Conservation (phyloP, 805 yeast genomes). For the Dipodascus geniculatus region DNA sequence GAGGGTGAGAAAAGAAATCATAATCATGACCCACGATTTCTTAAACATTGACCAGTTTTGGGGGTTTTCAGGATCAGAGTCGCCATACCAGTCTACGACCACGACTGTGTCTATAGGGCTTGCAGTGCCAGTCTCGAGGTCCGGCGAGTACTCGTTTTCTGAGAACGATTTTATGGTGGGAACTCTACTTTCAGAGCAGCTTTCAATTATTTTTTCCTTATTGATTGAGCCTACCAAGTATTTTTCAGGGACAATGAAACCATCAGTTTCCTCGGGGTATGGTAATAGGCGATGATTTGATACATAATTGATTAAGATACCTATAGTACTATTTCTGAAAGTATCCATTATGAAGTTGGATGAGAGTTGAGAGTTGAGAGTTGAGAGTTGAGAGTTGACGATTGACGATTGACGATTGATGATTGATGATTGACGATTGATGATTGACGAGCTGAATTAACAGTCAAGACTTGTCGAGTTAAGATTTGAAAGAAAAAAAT, state of each 20-base stretch:
- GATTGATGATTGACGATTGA: too few relatives aligned
- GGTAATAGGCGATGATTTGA: background rate
- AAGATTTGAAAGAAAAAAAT: background rate
- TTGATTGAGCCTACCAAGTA: background rate
- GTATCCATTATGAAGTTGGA: too few relatives aligned
- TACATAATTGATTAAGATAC: background rate
- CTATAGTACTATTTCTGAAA: background rate
- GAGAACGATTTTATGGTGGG: background rate
- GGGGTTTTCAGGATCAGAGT: conserved; percentile 42
- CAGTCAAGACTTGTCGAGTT: background rate
- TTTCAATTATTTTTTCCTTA: background rate
- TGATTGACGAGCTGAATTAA: background rate
- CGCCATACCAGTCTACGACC: conserved; percentile 14
- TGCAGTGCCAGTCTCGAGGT: background rate
- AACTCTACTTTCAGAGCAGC: background rate
- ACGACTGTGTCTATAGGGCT: background rate
- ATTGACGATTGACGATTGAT: too few relatives aligned
- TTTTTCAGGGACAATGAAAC: conserved; percentile 4
- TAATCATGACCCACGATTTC: conserved; percentile 29
- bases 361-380: too few relatives aligned
- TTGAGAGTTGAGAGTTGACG: too few relatives aligned
- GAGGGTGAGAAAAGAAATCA: conserved; percentile 32
- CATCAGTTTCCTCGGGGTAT: background rate
- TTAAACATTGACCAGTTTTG: conserved; percentile 37
- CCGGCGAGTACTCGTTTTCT: background rate